Percentiles rank a stretch among this genome's conserved stretches.
Evolutionary conservation across 2,329 filamentous ascomycete species (phyloP).

Genomic region (Pestalotiopsis sp.): DNA sequence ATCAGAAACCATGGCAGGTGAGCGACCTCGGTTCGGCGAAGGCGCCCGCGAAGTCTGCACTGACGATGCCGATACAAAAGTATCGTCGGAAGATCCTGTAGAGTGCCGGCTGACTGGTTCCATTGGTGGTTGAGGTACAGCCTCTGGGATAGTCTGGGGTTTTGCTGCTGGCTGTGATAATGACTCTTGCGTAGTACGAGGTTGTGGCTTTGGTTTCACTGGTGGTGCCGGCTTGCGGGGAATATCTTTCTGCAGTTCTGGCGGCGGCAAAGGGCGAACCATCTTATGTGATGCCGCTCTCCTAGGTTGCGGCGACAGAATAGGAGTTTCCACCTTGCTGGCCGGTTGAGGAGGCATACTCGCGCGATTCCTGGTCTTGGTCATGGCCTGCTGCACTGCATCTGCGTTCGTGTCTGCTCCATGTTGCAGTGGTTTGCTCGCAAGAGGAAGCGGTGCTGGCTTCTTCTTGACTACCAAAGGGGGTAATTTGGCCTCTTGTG

Average conservation of each 20-base stretch:
- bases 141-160: not conserved
- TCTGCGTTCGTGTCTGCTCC: slow-evolving; percentile 13
- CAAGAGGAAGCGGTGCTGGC: slow-evolving; percentile 27
- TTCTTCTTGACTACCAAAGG: slow-evolving; percentile 21
- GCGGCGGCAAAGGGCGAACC: slow-evolving; percentile 10
- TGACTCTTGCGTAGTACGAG: slow-evolving; percentile 14
- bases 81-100: slow-evolving; percentile 47
- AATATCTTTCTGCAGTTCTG: not conserved
- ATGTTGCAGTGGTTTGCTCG: slow-evolving; percentile 19
- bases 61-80: slow-evolving; percentile 45
- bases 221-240: slow-evolving; percentile 13
- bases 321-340: slow-evolving; percentile 21
- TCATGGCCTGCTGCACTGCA: slow-evolving; percentile 3
- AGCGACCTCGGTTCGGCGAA: slow-evolving; percentile 27
- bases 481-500: not conserved
- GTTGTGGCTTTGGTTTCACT: slow-evolving; percentile 19
- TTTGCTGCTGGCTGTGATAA: not conserved
- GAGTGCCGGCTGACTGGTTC: slow-evolving; percentile 18
- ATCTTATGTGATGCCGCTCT: slow-evolving; percentile 25
- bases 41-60: slow-evolving; percentile 31
- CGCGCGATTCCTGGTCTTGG: slow-evolving; percentile 24
- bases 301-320: slow-evolving; percentile 30
- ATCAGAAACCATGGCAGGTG: slow-evolving; percentile 19
- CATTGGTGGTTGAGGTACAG: not conserved
- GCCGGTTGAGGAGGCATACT: slow-evolving; percentile 24